Evolutionary conservation across 441 rosid species (phyloP).

Genomic region (Eruca vesicaria): DNA sequence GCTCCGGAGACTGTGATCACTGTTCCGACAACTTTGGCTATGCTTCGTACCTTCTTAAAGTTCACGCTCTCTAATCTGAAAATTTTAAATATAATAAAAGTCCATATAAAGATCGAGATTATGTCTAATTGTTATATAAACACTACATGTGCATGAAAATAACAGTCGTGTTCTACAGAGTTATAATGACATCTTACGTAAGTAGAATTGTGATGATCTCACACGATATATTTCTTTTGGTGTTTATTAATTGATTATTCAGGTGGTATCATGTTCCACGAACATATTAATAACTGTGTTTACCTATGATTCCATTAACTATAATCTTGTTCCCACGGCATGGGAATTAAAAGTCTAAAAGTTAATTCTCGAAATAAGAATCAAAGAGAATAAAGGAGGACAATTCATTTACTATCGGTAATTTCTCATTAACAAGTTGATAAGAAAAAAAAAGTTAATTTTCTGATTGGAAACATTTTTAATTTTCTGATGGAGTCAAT

Average conservation of each 20-base stretch:
- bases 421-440: background rate
- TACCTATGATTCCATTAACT: slow-evolving; percentile 22
- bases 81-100: background rate
- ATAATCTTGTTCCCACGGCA: slow-evolving; percentile 27
- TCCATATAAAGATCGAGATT: background rate
- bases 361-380: background rate
- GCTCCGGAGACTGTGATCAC: slow-evolving; percentile 77
- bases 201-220: slow-evolving; percentile 32
- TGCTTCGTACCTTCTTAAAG: slow-evolving; percentile 56
- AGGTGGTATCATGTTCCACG: slow-evolving; percentile 24
- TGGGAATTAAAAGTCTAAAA: slow-evolving; percentile 18
- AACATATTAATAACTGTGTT: slow-evolving; percentile 16
- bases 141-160: background rate
- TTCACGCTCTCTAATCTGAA: slow-evolving; percentile 72
- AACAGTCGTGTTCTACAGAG: background rate
- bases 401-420: background rate
- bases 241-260: slow-evolving; percentile 15
- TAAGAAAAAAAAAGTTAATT: background rate
- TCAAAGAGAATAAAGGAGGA: background rate
- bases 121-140: background rate
- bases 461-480: background rate
- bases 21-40: slow-evolving; percentile 83
- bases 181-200: slow-evolving; percentile 33
- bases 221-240: background rate
- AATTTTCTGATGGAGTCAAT: background rate